phyloP scores from a whole-genome alignment of 2,329 filamentous ascomycete genomes.

The Cladosporium oxysporum region DNA sequence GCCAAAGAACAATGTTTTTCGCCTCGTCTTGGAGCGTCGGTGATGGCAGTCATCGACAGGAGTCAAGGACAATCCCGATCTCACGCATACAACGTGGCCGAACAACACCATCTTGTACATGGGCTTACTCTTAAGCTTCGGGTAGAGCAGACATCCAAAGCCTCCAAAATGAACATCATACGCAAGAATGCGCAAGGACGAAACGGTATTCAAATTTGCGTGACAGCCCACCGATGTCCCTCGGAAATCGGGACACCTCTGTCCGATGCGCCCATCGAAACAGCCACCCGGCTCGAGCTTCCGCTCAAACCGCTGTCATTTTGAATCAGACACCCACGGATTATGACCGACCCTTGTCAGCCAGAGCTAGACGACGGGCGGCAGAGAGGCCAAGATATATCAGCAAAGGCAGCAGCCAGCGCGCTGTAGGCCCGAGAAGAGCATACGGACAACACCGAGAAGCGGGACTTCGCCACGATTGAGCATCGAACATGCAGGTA shows the following conservation, averaged over 20 bases:
- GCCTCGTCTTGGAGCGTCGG: background rate
- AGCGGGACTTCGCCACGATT: background rate
- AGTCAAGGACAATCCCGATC: background rate
- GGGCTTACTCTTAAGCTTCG: background rate
- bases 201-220: background rate
- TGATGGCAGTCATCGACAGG: background rate
- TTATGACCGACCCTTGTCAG: background rate
- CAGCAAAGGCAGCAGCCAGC: background rate
- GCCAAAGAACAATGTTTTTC: background rate
- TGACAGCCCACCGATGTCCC: background rate
- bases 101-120: background rate
- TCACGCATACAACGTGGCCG: no score
- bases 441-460: background rate
- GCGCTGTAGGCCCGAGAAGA: background rate
- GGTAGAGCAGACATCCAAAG: background rate
- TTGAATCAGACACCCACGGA: background rate
- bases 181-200: background rate
- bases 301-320: background rate
- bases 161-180: background rate
- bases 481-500: background rate
- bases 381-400: constrained; percentile 3
- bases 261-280: constrained; percentile 3
- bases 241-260: background rate
- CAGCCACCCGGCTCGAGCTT: constrained; percentile 7
- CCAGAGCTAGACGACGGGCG: background rate